Conservation (phyloP, 257 asterid species). For the Nicotiana benthamiana region DNA sequence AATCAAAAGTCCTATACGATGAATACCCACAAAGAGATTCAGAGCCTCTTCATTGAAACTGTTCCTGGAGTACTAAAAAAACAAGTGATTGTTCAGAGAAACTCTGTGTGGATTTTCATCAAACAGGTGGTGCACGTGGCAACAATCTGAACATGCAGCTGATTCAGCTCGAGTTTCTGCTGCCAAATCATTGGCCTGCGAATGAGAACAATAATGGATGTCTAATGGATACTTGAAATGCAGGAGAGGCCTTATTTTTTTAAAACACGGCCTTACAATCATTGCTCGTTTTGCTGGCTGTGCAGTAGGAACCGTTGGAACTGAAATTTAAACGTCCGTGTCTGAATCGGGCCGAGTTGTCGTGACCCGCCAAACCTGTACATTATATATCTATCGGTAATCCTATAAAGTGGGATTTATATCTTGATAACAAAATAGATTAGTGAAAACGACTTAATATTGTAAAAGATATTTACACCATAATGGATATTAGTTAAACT, state of each 20-base stretch:
- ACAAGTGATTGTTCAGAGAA: slow-evolving; percentile 48
- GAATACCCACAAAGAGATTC: slow-evolving; percentile 38
- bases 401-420: too few species aligned
- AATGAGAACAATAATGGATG: slow-evolving; percentile 15
- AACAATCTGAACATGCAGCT: background rate
- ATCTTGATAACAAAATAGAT: too few species aligned
- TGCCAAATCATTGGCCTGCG: slow-evolving; percentile 20
- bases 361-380: too few species aligned
- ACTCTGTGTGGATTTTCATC: slow-evolving; percentile 46
- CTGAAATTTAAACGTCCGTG: background rate
- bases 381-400: too few species aligned
- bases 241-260: slow-evolving; percentile 20
- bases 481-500: too few species aligned
- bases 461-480: too few species aligned
- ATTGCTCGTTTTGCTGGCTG: slow-evolving; percentile 13
- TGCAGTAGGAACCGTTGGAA: background rate
- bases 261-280: slow-evolving; percentile 27
- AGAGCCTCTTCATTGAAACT: slow-evolving; percentile 43
- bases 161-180: background rate
- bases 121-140: slow-evolving; percentile 31
- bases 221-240: slow-evolving; percentile 14
- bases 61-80: slow-evolving; percentile 53
- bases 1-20: slow-evolving; percentile 33
- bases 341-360: background rate
- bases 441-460: too few species aligned